These are phyloP conservation scores for Quercus alba DNA, from an alignment of 306 rosid species.

Conservation along the genomic window DNA sequence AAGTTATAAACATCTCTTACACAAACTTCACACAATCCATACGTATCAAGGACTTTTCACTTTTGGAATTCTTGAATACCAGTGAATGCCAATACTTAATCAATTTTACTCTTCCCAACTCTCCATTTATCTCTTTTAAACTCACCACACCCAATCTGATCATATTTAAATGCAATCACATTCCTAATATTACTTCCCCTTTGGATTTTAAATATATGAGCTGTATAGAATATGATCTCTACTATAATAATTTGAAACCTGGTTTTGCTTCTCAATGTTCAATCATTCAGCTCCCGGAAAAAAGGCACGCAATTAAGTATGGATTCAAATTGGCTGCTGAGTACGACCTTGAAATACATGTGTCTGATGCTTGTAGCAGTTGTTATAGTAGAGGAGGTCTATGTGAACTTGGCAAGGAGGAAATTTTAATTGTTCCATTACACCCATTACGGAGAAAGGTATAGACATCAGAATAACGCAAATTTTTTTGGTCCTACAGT, in stretches of 20 bases:
- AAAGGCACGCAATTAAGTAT: not conserved
- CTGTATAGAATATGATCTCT: slow-evolving; percentile 8
- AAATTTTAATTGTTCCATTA: too few relatives aligned
- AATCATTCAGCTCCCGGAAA: slow-evolving; percentile 2
- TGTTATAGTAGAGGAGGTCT: slow-evolving; percentile 6
- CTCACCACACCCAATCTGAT: not conserved
- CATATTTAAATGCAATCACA: slow-evolving; percentile 9
- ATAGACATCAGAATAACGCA: too few relatives aligned
- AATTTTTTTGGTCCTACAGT: too few relatives aligned
- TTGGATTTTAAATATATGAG: rapidly evolving
- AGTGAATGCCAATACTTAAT: too few relatives aligned
- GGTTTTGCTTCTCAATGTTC: not conserved
- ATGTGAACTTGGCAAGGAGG: too few relatives aligned
- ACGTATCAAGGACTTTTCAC: too few relatives aligned
- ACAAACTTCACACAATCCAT: not conserved
- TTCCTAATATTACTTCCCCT: not conserved
- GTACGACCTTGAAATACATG: not conserved
- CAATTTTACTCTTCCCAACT: not conserved
- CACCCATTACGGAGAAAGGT: too few relatives aligned
- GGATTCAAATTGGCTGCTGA: not conserved
- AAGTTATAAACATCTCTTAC: not conserved
- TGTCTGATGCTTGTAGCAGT: slow-evolving; percentile 9
- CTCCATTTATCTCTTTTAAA: slow-evolving; percentile 17
- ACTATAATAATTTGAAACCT: not conserved
- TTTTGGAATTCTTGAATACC: too few relatives aligned